These are phyloP conservation scores for Fusarium poae DNA, from an alignment of 2,329 filamentous ascomycete genomes.

Conservation along the genomic window DNA sequence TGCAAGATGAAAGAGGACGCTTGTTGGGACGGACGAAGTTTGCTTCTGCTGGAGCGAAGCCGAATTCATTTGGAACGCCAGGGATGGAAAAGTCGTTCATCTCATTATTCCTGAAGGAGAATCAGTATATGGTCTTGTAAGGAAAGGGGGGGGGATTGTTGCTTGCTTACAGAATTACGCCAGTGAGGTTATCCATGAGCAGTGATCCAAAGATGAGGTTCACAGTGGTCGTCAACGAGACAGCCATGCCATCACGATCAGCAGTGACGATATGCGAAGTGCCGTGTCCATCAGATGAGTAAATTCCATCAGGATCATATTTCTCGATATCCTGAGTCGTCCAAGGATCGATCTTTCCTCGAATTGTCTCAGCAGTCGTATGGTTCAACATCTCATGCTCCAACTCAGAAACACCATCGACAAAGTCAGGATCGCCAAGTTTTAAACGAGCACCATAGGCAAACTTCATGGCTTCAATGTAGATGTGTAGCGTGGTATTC, in stretches of 20 bases:
- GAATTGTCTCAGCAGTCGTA: conserved; percentile 69
- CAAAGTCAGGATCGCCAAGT: conserved; percentile 85
- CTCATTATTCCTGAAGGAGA: conserved; percentile 65
- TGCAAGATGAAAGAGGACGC: conserved; percentile 85
- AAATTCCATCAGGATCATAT: conserved; percentile 78
- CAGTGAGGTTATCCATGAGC: conserved; percentile 83
- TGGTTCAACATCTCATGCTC: conserved; percentile 77
- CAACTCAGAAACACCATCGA: conserved; percentile 71
- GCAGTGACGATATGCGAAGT: conserved; percentile 80
- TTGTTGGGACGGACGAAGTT: conserved; percentile 89
- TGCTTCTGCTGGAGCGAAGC: conserved; percentile 80
- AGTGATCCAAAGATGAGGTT: conserved; percentile 88
- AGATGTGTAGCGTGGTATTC: conserved; percentile 81
- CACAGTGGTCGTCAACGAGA: conserved; percentile 87
- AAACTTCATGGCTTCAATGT: conserved; percentile 91
- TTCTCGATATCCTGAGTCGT: conserved; percentile 77
- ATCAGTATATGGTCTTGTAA: not conserved
- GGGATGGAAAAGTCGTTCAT: conserved; percentile 91
- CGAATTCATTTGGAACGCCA: conserved; percentile 81
- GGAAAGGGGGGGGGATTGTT: conserved; percentile 45
- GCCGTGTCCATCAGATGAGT: conserved; percentile 76
- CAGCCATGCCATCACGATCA: conserved; percentile 79
- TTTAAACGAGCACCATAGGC: conserved; percentile 84
- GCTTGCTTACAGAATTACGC: conserved; percentile 75
- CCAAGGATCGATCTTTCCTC: conserved; percentile 76